phyloP scores from a whole-genome alignment of 2,329 filamentous ascomycete genomes.

The Ophiostoma australiae region DNA sequence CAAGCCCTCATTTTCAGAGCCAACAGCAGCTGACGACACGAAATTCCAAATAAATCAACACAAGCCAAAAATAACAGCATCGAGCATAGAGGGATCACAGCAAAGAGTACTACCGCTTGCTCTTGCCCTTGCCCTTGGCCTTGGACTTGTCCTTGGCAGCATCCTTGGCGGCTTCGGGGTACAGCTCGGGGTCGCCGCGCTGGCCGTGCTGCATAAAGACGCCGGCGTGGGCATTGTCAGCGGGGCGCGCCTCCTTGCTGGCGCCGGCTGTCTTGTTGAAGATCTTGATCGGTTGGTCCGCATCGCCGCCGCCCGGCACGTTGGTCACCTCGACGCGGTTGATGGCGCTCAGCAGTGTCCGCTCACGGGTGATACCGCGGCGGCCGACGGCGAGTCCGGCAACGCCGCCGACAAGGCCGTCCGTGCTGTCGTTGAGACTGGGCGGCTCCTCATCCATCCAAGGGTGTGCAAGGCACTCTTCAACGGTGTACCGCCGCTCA shows the following conservation, averaged over 20 bases:
- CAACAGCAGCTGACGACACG: background rate
- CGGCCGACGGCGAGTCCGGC: slow-evolving; percentile 76
- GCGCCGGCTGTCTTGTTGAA: slow-evolving; percentile 56
- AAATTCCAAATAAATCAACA: background rate
- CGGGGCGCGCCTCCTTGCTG: background rate
- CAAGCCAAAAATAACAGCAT: background rate
- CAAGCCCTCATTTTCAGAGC: background rate
- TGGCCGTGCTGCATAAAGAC: slow-evolving; percentile 85
- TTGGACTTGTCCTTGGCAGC: slow-evolving; percentile 44
- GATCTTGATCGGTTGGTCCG: slow-evolving; percentile 64
- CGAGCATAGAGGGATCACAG: background rate
- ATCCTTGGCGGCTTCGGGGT: slow-evolving; percentile 51
- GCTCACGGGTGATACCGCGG: slow-evolving; percentile 72
- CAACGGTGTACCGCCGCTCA: slow-evolving; percentile 76
- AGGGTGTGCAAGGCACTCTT: slow-evolving; percentile 84
- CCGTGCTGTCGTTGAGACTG: slow-evolving; percentile 76
- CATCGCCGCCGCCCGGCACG: slow-evolving; percentile 52
- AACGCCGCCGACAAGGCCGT: slow-evolving; percentile 84
- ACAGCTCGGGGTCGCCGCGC: slow-evolving; percentile 76
- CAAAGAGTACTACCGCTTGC: slow-evolving; percentile 22
- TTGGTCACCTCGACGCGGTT: slow-evolving; percentile 62
- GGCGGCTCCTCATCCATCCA: slow-evolving; percentile 67
- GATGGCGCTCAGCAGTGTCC: slow-evolving; percentile 76
- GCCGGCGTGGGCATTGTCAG: slow-evolving; percentile 57
- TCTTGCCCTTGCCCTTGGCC: slow-evolving; percentile 28